Percentiles rank a stretch among this genome's conserved stretches.
Evolutionary conservation across 2,329 filamentous ascomycete genomes (phyloP).

Genomic region (Aureobasidium leucospermi): DNA sequence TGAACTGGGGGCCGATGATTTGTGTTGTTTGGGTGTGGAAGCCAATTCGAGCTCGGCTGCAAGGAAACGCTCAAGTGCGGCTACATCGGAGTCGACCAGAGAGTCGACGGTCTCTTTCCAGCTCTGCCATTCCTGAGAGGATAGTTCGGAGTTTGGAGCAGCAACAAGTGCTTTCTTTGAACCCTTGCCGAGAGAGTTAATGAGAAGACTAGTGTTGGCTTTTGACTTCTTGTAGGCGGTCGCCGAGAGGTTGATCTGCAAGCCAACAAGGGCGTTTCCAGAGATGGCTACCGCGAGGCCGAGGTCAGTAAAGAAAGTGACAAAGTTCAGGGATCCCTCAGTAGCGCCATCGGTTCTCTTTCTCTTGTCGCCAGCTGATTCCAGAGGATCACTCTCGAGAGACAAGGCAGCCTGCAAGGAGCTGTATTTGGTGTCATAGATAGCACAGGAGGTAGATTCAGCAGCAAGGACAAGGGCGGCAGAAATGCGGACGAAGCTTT

Average conservation of each 20-base stretch:
- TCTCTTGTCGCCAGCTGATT: slow-evolving; percentile 14
- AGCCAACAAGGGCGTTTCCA: slow-evolving; percentile 57
- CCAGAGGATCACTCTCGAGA: slow-evolving; percentile 20
- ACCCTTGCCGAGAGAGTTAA: slow-evolving; percentile 67
- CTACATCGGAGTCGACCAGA: slow-evolving; percentile 19
- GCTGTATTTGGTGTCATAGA: slow-evolving; percentile 64
- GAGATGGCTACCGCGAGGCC: slow-evolving; percentile 59
- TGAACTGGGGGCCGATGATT: neutral
- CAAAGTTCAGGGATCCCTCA: slow-evolving; percentile 10
- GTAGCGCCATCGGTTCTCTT: slow-evolving; percentile 14
- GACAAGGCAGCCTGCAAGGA: slow-evolving; percentile 39
- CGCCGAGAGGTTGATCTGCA: slow-evolving; percentile 44
- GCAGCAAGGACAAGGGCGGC: slow-evolving; percentile 58
- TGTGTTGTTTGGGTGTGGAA: neutral
- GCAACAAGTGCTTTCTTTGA: slow-evolving; percentile 24
- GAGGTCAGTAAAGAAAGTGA: slow-evolving; percentile 56
- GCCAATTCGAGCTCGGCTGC: slow-evolving; percentile 21
- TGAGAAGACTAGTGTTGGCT: slow-evolving; percentile 49
- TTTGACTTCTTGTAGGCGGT: slow-evolving; percentile 31
- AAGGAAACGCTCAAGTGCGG: slow-evolving; percentile 24
- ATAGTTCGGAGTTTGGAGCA: neutral
- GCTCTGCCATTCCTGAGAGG: slow-evolving; percentile 18
- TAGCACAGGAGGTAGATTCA: slow-evolving; percentile 48
- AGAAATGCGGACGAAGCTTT: slow-evolving; percentile 60
- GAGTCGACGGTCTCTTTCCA: slow-evolving; percentile 24